A percentile compares a stretch with the other conserved stretches of the same genome.
Evolutionary conservation across 2,329 filamentous ascomycete species (phyloP).

Genomic region (Colletotrichum theobromicola): DNA sequence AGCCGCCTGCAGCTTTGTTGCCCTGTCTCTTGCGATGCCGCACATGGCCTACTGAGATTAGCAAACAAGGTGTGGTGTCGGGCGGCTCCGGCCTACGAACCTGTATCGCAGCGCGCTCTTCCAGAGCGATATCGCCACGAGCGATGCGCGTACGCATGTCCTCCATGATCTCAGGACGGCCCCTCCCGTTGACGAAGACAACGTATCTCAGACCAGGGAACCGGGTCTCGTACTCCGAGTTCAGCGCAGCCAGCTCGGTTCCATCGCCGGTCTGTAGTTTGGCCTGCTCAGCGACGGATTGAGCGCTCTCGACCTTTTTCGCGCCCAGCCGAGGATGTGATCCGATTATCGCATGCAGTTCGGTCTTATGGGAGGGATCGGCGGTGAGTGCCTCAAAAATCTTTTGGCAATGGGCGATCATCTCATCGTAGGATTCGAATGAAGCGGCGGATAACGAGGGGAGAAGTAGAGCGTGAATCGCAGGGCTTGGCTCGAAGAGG

Average conservation of each 20-base stretch:
- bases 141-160: conserved; percentile 81
- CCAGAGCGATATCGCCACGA: conserved; percentile 66
- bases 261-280: conserved; percentile 64
- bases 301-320: conserved; percentile 80
- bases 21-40: conserved; percentile 84
- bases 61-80: not conserved
- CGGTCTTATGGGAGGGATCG: conserved; percentile 49
- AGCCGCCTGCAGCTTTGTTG: conserved; percentile 58
- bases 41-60: conserved; percentile 75
- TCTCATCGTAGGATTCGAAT: conserved; percentile 71
- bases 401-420: conserved; percentile 71
- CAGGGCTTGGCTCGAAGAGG: conserved; percentile 82
- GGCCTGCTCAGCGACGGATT: conserved; percentile 83
- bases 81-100: conserved; percentile 47
- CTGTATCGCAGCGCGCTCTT: conserved; percentile 77
- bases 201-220: conserved; percentile 89
- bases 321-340: conserved; percentile 86
- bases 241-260: conserved; percentile 69
- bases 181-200: conserved; percentile 87
- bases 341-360: conserved; percentile 75
- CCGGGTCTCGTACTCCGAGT: conserved; percentile 77
- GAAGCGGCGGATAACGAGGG: conserved; percentile 62
- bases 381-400: conserved; percentile 67
- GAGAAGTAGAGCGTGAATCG: conserved; percentile 74
- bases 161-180: conserved; percentile 75